phyloP scores from a whole-genome alignment of 2,329 filamentous ascomycete genomes.

The Aureobasidium namibiae region DNA sequence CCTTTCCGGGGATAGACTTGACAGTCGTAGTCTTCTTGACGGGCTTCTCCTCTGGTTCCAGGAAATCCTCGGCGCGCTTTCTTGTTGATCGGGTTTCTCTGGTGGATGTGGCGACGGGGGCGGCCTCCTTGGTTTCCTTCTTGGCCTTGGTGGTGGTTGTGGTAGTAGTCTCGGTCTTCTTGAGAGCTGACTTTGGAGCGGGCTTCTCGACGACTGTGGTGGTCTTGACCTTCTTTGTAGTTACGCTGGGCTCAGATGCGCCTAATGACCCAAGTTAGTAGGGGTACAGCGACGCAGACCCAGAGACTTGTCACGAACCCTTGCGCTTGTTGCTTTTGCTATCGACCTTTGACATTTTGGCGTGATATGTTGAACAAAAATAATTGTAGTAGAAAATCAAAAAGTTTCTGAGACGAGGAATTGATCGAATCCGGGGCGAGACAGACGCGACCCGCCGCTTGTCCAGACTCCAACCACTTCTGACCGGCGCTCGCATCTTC shows the following conservation, averaged over 20 bases:
- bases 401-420: not conserved
- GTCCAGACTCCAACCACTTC: conserved; percentile 4
- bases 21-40: conserved; percentile 11
- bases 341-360: conserved; percentile 22
- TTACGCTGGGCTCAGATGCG: conserved; percentile 19
- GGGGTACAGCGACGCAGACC: not conserved
- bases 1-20: conserved; percentile 2
- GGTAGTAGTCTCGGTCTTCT: conserved; percentile 17
- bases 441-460: not conserved
- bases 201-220: conserved; percentile 21
- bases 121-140: conserved; percentile 1
- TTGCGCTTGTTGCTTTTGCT: conserved; percentile 29
- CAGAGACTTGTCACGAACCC: conserved; percentile 16
- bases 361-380: not conserved
- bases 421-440: conserved; percentile 6
- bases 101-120: not conserved
- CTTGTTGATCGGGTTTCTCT: conserved; percentile 15
- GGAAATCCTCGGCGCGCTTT: conserved; percentile 12
- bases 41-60: conserved; percentile 14
- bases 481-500: not conserved
- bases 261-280: conserved; percentile 15
- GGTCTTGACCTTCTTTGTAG: conserved; percentile 28
- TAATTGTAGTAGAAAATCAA: not conserved
- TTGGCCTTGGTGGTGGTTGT: conserved; percentile 8
- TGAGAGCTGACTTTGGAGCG: conserved; percentile 24